phyloP scores from a whole-genome alignment of 1,284 basidiomycete genomes.

The Cryptococcus neoformans region DNA sequence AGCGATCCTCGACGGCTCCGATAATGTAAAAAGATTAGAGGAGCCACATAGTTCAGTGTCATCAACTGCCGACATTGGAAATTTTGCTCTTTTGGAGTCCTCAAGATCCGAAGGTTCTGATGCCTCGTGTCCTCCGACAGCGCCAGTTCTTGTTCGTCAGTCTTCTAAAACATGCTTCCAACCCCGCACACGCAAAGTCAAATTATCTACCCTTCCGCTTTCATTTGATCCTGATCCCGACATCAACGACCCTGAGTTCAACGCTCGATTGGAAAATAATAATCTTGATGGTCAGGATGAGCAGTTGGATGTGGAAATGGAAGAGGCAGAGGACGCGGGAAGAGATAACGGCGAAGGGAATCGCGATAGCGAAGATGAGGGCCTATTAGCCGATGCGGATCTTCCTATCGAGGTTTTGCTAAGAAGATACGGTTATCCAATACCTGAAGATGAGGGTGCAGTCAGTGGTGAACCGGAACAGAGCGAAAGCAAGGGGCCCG shows the following conservation, averaged over 20 bases:
- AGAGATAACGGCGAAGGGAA: background rate
- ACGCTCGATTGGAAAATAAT: slow-evolving; percentile 9
- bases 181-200: background rate
- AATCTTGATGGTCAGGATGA: slow-evolving; percentile 43
- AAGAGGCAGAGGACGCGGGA: slow-evolving; percentile 14
- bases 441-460: slow-evolving; percentile 5
- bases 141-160: no score
- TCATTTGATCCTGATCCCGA: slow-evolving; percentile 37
- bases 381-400: slow-evolving; percentile 54
- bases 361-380: slow-evolving; percentile 53
- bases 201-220: slow-evolving; percentile 5
- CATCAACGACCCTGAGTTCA: slow-evolving; percentile 46
- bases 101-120: no score
- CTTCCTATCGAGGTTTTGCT: slow-evolving; percentile 57
- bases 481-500: background rate
- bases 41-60: no score
- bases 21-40: no score
- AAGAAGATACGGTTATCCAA: slow-evolving; percentile 52
- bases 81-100: no score
- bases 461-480: background rate
- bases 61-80: no score
- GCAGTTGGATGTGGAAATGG: slow-evolving; percentile 49
- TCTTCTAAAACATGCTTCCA: no score
- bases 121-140: no score
- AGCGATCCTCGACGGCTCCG: background rate